Base-by-base conservation (phyloP, 192 early-diverging fungal genomes). In the Phycomyces nitens region DNA sequence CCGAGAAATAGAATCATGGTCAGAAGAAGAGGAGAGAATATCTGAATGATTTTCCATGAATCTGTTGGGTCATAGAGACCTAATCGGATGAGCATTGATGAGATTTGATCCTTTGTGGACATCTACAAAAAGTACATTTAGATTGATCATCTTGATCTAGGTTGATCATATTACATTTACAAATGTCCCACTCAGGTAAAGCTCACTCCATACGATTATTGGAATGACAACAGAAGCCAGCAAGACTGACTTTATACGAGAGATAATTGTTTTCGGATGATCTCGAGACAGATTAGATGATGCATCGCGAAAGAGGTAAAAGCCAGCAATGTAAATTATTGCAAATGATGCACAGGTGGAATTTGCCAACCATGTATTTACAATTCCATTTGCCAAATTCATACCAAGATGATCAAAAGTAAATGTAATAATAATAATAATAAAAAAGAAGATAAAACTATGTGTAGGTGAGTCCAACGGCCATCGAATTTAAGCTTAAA, bases 1-100 rank as follows among this genome's bases (percentile, higher is more conserved):
- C 88, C 88, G 21, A 83, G 29, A 61, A 87, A 91, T 21, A 90
- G 58, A 29, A 68, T 42, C 24, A 60, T 64, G 14, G 81, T 73
- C 24, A 88, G 60, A 5, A 71, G 1, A 5, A 84, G 16, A 0
- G 85, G 82, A 7, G 65, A 24, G 10, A 63, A 1, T 8, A 20
- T 23, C 5, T 51, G 5, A 15, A 63, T 1, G 62, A 27, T 9
- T 66, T 22, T 7, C 21, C 10, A 78, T 18, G 49, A 18, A 12
- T 20, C 11, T 38, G 26, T 14, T 27, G 75, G 77, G 3, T 77
- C 20, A 4, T 44, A 61, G 6, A 82, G n/a, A 34, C 79, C 77
- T 12, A 82, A 53, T 8, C 76, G 49, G 8, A 6, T 58, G n/a
- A 66, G 65, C 11, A 60, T 39, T 29, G 54, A 58, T 18, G 23